Base-by-base conservation (phyloP, 352 stramenopile species). In the Globisporangium cederbergense region DNA sequence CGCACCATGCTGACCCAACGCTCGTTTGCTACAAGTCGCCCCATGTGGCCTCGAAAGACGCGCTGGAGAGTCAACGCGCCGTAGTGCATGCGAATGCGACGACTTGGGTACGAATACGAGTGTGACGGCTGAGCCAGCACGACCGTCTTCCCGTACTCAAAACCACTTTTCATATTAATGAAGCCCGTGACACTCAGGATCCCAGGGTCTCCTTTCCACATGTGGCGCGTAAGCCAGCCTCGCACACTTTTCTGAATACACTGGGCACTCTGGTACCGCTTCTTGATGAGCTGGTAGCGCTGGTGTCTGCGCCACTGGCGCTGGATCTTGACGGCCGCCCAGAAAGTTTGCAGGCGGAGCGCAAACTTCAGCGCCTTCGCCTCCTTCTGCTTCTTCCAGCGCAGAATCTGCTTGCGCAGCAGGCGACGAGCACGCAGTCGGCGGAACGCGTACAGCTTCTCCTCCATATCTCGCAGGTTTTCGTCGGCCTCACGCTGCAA, bases 1-100 rank as follows among this genome's bases (percentile, higher is more conserved):
- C 71, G 78, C n/a, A 90, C 57, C 79, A 91, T 93, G 5, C 49
- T 69, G n/a, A 73, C 68, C 84, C 84, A 91, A n/a, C 60, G 58
- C n/a, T 77, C 67, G 66, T 90, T 93, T 8, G 80, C 81, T 0
- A 46, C 25, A 7, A 93, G 47, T n/a, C 82, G 79, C n/a, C 77
- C 80, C 4, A 76, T 25, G 51, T 79, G 71, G 4, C 81, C 82
- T 45, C 82, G 72, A 32, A 79, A 88, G 11, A 79, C 52, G 2
- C 78, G 78, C 54, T 93, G 84, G 16, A 93, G 76, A 2, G 64
- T 67, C 18, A 79, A 32, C 0, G 64, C 67, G 1, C 67, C 78
- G 11, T 51, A 74, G 3, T 58, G 43, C 58, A 76, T 82, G 50
- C 84, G 78, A 58, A 89, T 72, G 16, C 65, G 64, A 8, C 72